Evolutionary conservation across 345 rosid genomes (phyloP).

Genomic region (Gossypium thurberi): DNA sequence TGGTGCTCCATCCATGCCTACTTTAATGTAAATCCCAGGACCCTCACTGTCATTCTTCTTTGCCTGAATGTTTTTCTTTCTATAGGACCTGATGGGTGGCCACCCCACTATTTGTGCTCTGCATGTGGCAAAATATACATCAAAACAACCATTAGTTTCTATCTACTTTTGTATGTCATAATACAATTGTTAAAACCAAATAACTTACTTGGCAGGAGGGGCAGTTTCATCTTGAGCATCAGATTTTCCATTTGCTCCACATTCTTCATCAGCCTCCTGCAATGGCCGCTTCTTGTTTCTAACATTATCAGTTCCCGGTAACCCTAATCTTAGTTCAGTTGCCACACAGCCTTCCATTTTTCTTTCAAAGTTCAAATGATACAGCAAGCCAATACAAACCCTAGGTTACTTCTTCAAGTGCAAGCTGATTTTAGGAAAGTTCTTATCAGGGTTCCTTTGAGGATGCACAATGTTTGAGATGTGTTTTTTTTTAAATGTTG

Average conservation of each 20-base stretch:
- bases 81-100: constrained; percentile 65
- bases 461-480: constrained; percentile 10
- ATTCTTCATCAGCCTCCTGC: constrained; percentile 19
- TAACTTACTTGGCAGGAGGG: constrained; percentile 63
- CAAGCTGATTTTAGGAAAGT: background rate
- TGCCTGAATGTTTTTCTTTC: constrained; percentile 43
- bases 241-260: constrained; percentile 18
- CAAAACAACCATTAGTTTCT: background rate
- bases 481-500: background rate
- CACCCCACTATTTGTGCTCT: constrained; percentile 76
- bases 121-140: background rate
- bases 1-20: constrained; percentile 89
- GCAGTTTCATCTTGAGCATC: constrained; percentile 26
- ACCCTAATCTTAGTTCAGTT: constrained; percentile 79
- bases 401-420: background rate
- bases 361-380: background rate
- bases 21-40: constrained; percentile 61
- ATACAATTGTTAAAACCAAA: background rate
- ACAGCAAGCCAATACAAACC: background rate
- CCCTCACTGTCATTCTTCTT: constrained; percentile 44
- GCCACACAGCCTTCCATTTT: constrained; percentile 42
- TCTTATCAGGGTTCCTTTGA: background rate
- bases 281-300: constrained; percentile 49
- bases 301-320: constrained; percentile 59
- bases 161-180: background rate